Base-by-base conservation (phyloP, 2,329 filamentous ascomycete genomes). In the Geosmithia flava region DNA sequence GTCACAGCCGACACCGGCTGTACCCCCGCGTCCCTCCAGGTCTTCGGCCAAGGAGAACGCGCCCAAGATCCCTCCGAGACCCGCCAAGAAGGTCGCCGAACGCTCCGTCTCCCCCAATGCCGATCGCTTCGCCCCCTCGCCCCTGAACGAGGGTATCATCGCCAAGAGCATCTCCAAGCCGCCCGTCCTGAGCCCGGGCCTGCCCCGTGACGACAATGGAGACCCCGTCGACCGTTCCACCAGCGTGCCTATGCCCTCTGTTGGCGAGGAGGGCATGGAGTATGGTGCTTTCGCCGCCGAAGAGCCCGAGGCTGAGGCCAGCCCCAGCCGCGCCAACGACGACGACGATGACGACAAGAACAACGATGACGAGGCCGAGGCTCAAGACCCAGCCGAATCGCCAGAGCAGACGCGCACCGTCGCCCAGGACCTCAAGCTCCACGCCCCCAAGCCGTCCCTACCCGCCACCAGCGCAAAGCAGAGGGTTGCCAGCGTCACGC, bases 261-360 rank as follows among this genome's bases (percentile, higher is more conserved):
- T 95, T 48, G 91, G 91, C 50, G 83, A 96, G 61, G 91, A 96
- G 68, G 91, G 91, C 53, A 80, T 75, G 55, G 91, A 96, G 68
- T 96, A 96, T 67, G 87, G 80, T 47, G 83, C 63, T 20, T 62
- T 74, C 33, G 58, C 71, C 33, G 69, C 72, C n/a, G 73, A 75
- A 52, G 47, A 59, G 11, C n/a, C 20, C 20, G 17, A 44, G 23
- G 20, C 7, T 7, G 27, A 67, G 60, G 55, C 6, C 47, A 55
- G 45, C 50, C 4, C 23, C 23, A 53, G 19, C 55, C 54, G 11
- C 33, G 33, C 3, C 33, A 37, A 37, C 33, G 33, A 37, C 33
- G 42, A 3, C 33, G 11, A 37, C 33, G 33, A 13, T 7, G 33
- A 37, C 33, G 33, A 37, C 33, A 16, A 37, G 11, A 11, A 11